phyloP scores from a whole-genome alignment of 371 early-diverging fungal species.

The Aphelidium insulamus region DNA sequence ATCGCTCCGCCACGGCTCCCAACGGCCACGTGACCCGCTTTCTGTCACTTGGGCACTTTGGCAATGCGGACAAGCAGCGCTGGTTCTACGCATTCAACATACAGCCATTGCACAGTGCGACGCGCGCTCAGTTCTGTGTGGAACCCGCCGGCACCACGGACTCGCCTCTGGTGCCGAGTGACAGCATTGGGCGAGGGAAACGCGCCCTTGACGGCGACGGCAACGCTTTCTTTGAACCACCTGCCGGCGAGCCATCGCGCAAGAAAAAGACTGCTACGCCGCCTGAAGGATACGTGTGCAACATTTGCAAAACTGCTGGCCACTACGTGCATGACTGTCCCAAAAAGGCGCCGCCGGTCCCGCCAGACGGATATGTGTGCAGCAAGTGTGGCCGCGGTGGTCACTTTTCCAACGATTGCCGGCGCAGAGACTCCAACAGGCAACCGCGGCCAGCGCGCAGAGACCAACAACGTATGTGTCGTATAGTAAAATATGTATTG shows the following conservation, averaged over 20 bases:
- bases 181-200: conserved; percentile 3
- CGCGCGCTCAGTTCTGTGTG: conserved; percentile 11
- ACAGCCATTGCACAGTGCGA: conserved; percentile 27
- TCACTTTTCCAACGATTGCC: too few relatives aligned
- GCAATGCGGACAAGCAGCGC: conserved; percentile 28
- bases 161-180: conserved; percentile 22
- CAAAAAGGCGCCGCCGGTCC: too few relatives aligned
- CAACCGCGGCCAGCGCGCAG: too few relatives aligned
- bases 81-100: conserved; percentile 88
- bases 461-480: too few relatives aligned
- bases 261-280: conserved; percentile 3
- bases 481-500: too few relatives aligned
- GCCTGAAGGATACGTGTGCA: conserved; percentile 27
- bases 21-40: conserved; percentile 59
- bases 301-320: conserved; percentile 25
- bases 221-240: neutral
- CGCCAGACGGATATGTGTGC: too few relatives aligned
- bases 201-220: conserved; percentile 3
- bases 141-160: conserved; percentile 30
- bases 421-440: too few relatives aligned
- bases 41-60: conserved; percentile 52
- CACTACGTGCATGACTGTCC: conserved; percentile 42
- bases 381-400: too few relatives aligned
- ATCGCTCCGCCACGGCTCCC: conserved; percentile 19
- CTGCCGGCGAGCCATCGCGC: conserved; percentile 1